These are phyloP conservation scores for Hyphopichia khmerensis DNA, from an alignment of 1,139 yeast genomes.

Conservation along the genomic window DNA sequence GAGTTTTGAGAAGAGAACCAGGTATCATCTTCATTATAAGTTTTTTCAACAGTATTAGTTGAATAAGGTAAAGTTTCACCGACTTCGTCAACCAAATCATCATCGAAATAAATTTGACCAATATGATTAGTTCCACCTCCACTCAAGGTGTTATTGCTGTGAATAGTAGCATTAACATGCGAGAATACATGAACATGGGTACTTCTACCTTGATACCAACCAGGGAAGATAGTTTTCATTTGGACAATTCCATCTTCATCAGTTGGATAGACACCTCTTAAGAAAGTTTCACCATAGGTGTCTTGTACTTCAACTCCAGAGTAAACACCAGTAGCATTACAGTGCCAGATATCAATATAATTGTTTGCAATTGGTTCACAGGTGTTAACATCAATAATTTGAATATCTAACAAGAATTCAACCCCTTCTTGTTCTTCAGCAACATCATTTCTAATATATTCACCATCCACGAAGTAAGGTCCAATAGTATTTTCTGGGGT, in stretches of 20 bases:
- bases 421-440: slow-evolving; percentile 3
- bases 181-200: slow-evolving; percentile 4
- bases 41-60: not conserved
- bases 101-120: slow-evolving; percentile 6
- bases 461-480: slow-evolving; percentile 5
- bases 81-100: slow-evolving; percentile 4
- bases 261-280: slow-evolving; percentile 4
- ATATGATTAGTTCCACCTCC: slow-evolving; percentile 5
- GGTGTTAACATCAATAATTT: slow-evolving; percentile 4
- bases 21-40: slow-evolving; percentile 3
- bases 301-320: slow-evolving; percentile 3
- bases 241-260: slow-evolving; percentile 4
- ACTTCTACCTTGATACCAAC: slow-evolving; percentile 5
- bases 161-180: slow-evolving; percentile 4
- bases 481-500: slow-evolving; percentile 5
- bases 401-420: slow-evolving; percentile 4
- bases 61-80: slow-evolving; percentile 1
- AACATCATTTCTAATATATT: slow-evolving; percentile 5
- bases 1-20: slow-evolving; percentile 3
- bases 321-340: slow-evolving; percentile 5
- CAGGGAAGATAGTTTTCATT: slow-evolving; percentile 4
- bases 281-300: slow-evolving; percentile 1
- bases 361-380: slow-evolving; percentile 5
- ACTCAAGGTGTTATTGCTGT: not conserved
- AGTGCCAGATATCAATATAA: slow-evolving; percentile 6